Base-by-base conservation (phyloP, 106 monocot species). In the Hemerocallis citrina region DNA sequence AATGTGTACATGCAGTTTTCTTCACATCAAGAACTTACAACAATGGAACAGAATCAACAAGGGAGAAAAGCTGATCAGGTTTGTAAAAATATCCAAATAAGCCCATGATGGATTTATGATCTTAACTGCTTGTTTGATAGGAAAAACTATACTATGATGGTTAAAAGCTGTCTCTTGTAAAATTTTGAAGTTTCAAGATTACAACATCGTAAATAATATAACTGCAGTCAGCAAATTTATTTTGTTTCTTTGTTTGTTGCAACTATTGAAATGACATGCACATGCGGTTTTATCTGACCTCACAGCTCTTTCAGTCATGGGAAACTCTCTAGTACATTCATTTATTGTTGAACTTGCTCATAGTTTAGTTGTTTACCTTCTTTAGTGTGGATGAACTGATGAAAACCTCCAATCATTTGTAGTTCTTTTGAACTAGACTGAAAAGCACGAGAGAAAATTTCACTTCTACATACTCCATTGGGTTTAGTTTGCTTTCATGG, bases 1-100 rank as follows among this genome's bases (percentile, higher is more conserved):
- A 85, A 81, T 81, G 77, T 81, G 23, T 85, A 85, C 31, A 74
- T 81, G 54, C 85, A 85, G 55, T 85, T 85, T 67, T 85, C 85
- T 64, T 85, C 81, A 7, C 85, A 85, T 60, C 85, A 85, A 45
- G 85, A 85, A 61, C 67, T 85, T 30, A 85, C 85, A 46, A 85
- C 85, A 32, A 59, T 51, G 44, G 76, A 77, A 28, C 73, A 76
- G 34, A 77, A 72, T 42, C 61, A 77, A 61, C 81, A 77, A 70
- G 67, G 73, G 61, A 61, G 81, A 17, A 80, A 77, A 57, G 61
- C 66, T 46, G 81, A 84, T 49, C 84, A 84, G 84, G 79, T 84
- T 63, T 3, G 59, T 49, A 37, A 6, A 23, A 0, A 47, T 62
- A 62, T 62, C 30, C 0, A 24, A 23, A 43, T 62, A 3, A 43